These are phyloP conservation scores for Xylaria curta DNA, from an alignment of 495 filamentous ascomycete species.

Conservation along the genomic window DNA sequence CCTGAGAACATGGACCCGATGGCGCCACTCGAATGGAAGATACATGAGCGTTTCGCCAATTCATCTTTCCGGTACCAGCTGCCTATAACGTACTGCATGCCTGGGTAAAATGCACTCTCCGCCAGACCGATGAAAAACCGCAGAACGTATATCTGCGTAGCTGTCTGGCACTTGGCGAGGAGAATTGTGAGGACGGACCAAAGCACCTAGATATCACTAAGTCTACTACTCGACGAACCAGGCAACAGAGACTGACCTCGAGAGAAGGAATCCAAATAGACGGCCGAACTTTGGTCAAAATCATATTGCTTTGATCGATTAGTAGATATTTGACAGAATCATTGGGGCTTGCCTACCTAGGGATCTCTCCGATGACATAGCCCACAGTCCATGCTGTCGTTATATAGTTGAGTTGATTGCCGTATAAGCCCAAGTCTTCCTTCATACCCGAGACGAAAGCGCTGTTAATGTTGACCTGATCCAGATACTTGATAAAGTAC, in stretches of 20 bases:
- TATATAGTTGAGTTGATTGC: slow-evolving; percentile 60
- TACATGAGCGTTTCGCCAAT: slow-evolving; percentile 66
- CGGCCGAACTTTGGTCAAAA: slow-evolving; percentile 56
- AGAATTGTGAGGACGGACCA: slow-evolving; percentile 63
- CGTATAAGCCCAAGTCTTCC: slow-evolving; percentile 63
- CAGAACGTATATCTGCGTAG: slow-evolving; percentile 60
- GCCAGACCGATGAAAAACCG: slow-evolving; percentile 65
- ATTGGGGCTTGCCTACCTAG: slow-evolving; percentile 48
- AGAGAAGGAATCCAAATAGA: slow-evolving; percentile 65
- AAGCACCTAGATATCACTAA: slow-evolving; percentile 36
- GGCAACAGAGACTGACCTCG: slow-evolving; percentile 43
- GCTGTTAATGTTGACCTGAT: slow-evolving; percentile 64
- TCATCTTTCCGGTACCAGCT: slow-evolving; percentile 62
- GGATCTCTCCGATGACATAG: slow-evolving; percentile 68
- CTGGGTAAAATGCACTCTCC: slow-evolving; percentile 53
- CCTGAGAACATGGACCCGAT: slow-evolving; percentile 64
- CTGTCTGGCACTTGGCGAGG: slow-evolving; percentile 53
- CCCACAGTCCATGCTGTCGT: slow-evolving; percentile 67
- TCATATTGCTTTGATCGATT: slow-evolving; percentile 38
- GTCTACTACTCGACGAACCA: slow-evolving; percentile 51
- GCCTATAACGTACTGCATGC: slow-evolving; percentile 57
- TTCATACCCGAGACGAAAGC: slow-evolving; percentile 67
- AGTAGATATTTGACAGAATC: slow-evolving; percentile 30
- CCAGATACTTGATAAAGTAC: slow-evolving; percentile 66
- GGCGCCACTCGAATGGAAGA: slow-evolving; percentile 63